Conservation (phyloP, 2,329 filamentous ascomycete genomes). For the Aspergillus sp. region DNA sequence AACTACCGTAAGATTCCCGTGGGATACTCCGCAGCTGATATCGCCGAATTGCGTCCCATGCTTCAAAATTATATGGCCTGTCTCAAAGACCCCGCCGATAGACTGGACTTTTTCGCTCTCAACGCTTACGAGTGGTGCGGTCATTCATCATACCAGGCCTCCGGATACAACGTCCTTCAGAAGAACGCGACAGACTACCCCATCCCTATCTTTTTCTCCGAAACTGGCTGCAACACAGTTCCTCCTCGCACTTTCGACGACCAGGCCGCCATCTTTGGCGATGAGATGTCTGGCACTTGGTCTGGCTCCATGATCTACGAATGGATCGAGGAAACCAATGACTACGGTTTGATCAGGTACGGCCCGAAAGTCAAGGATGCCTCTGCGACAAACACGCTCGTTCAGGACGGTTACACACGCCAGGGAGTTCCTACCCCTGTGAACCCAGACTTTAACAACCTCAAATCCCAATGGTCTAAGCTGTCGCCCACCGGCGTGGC, state of each 20-base stretch:
- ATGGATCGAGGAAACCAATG: conserved; percentile 80
- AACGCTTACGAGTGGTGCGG: conserved; percentile 85
- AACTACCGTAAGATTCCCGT: conserved; percentile 76
- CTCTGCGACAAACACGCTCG: conserved; percentile 49
- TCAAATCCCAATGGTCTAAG: conserved; percentile 71
- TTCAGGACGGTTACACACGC: conserved; percentile 63
- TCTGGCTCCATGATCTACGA: conserved; percentile 84
- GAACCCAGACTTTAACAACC: conserved; percentile 71
- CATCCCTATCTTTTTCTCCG: conserved; percentile 85
- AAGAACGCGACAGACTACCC: conserved; percentile 64
- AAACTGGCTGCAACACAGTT: conserved; percentile 71
- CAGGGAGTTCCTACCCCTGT: conserved; percentile 70
- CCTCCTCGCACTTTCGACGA: conserved; percentile 48
- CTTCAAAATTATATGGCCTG: conserved; percentile 74
- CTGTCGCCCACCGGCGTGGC: conserved; percentile 65
- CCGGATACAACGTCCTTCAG: conserved; percentile 68
- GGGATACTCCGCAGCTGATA: conserved; percentile 84
- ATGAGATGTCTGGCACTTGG: conserved; percentile 64
- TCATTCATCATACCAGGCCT: conserved; percentile 48
- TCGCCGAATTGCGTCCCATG: conserved; percentile 63
- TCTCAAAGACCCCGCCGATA: conserved; percentile 61
- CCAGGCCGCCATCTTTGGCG: conserved; percentile 70
- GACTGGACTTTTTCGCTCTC: conserved; percentile 76
- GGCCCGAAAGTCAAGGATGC: conserved; percentile 55
- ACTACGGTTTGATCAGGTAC: conserved; percentile 78